A percentile compares a stretch with the other conserved stretches of the same genome.
Evolutionary conservation across 352 stramenopile species (phyloP).

Genomic region (Phytopythium sindhum): DNA sequence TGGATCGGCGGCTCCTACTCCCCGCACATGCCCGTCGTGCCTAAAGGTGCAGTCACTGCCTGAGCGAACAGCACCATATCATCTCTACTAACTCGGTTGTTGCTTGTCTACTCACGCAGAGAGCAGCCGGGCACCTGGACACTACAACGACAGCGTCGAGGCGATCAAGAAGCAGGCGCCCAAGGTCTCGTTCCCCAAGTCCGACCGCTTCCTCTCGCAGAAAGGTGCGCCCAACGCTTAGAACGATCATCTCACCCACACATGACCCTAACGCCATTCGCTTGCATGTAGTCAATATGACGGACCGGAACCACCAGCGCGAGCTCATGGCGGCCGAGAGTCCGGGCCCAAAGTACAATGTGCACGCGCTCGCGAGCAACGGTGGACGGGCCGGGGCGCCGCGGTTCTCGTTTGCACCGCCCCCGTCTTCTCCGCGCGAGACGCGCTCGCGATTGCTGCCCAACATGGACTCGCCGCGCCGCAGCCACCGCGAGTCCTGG

Average conservation of each 20-base stretch:
- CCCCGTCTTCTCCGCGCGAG: constrained; percentile 30
- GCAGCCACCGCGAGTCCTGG: constrained; percentile 75
- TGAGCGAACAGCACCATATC: neutral
- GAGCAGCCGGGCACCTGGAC: constrained; percentile 51
- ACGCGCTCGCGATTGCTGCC: constrained; percentile 32
- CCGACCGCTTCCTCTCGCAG: constrained; percentile 74
- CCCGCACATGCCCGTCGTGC: constrained; percentile 50
- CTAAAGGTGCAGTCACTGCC: constrained; percentile 35
- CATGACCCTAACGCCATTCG: neutral
- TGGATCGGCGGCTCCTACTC: constrained; percentile 71
- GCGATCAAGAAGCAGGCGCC: constrained; percentile 56
- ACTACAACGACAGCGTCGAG: constrained; percentile 73
- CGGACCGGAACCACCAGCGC: constrained; percentile 53
- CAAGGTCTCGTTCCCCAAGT: constrained; percentile 77
- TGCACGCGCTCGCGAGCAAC: constrained; percentile 49
- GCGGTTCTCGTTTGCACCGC: constrained; percentile 64
- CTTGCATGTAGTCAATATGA: constrained; percentile 56
- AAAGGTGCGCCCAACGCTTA: constrained; percentile 38
- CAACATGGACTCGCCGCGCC: constrained; percentile 46
- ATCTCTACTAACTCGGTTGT: constrained; percentile 5
- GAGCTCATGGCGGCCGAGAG: constrained; percentile 75
- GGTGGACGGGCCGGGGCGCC: constrained; percentile 47
- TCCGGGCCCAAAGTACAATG: constrained; percentile 84
- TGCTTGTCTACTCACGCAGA: constrained; percentile 22
- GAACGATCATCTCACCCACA: neutral